Conservation (phyloP, 164 flowering plant genomes). For the Taxillus chinensis region DNA sequence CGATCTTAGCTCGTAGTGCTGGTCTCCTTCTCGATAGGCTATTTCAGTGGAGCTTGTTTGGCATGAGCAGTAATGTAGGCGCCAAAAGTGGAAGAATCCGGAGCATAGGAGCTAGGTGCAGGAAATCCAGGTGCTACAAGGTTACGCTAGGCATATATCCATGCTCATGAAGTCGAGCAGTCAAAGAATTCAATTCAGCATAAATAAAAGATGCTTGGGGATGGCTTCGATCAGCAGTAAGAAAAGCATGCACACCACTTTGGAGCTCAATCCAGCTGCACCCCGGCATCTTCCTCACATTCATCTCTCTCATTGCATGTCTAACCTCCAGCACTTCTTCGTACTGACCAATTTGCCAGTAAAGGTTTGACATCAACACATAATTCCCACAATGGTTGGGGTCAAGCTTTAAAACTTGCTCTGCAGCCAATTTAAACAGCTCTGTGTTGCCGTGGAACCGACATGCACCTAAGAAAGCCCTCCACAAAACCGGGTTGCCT, state of each 20-base stretch:
- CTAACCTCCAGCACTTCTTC: constrained; percentile 51
- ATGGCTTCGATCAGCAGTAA: constrained; percentile 39
- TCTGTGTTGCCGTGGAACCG: constrained; percentile 38
- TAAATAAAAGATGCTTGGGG: constrained; percentile 35
- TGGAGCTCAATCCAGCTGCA: constrained; percentile 75
- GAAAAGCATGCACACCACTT: constrained; percentile 47
- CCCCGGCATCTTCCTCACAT: constrained; percentile 59
- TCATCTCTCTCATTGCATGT: constrained; percentile 35
- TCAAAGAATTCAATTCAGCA: constrained; percentile 26
- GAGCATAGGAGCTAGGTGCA: too few relatives aligned
- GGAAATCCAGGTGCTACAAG: too few relatives aligned
- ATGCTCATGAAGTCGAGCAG: constrained; percentile 26
- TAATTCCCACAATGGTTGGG: constrained; percentile 61
- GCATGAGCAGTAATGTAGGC: too few relatives aligned
- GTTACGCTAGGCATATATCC: constrained; percentile 19
- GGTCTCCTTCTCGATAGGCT: too few relatives aligned
- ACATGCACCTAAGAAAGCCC: constrained; percentile 53
- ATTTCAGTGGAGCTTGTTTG: too few relatives aligned
- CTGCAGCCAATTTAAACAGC: constrained; percentile 41
- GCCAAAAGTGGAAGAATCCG: too few relatives aligned
- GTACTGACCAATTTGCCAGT: constrained; percentile 40
- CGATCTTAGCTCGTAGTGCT: too few relatives aligned
- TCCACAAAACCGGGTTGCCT: constrained; percentile 52
- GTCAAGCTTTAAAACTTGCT: constrained; percentile 37
- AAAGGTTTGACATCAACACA: constrained; percentile 62